Percentiles rank a stretch among this genome's conserved stretches.
These are phyloP conservation scores for Paxillus rubicundulus DNA, from an alignment of 768 basidiomycete species.

Conservation along the genomic window DNA sequence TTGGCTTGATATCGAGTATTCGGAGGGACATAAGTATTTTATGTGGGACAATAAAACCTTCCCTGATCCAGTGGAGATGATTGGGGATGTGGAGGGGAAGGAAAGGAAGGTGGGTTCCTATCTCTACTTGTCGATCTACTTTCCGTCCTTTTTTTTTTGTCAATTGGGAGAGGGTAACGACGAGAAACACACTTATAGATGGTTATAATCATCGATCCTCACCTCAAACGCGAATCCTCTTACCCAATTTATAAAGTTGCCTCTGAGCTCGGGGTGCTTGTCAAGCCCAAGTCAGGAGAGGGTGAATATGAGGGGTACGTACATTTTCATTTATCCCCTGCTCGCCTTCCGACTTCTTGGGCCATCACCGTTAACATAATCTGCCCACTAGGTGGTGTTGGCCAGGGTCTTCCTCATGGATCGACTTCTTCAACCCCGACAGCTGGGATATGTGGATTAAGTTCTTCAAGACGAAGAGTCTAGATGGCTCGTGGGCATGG, in stretches of 20 bases:
- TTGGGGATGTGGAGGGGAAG: slow-evolving; percentile 77
- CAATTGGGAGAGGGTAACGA: neutral
- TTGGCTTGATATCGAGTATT: slow-evolving; percentile 97
- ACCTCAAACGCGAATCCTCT: slow-evolving; percentile 76
- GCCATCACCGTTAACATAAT: neutral
- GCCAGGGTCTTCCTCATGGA: slow-evolving; percentile 95
- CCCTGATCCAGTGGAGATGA: slow-evolving; percentile 94
- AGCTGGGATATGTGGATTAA: slow-evolving; percentile 90
- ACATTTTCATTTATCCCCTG: neutral
- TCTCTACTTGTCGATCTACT: neutral
- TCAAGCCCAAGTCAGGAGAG: slow-evolving; percentile 76
- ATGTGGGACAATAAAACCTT: slow-evolving; percentile 93
- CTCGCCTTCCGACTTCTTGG: neutral
- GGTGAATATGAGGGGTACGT: slow-evolving; percentile 79
- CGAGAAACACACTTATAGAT: slow-evolving; percentile 51
- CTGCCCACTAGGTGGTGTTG: slow-evolving; percentile 74
- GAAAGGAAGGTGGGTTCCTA: slow-evolving; percentile 69
- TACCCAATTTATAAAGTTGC: slow-evolving; percentile 88
- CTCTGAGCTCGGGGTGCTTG: slow-evolving; percentile 74
- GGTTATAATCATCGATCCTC: slow-evolving; percentile 97
- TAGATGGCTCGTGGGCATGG: slow-evolving; percentile 68
- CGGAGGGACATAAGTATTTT: slow-evolving; percentile 93
- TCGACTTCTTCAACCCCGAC: slow-evolving; percentile 92
- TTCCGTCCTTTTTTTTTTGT: neutral
- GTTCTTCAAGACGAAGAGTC: slow-evolving; percentile 66